Evolutionary conservation across 495 filamentous ascomycete species (phyloP), one percentile per base, ranked within the genome.

Genomic region (Chaetomium cochliodes): DNA sequence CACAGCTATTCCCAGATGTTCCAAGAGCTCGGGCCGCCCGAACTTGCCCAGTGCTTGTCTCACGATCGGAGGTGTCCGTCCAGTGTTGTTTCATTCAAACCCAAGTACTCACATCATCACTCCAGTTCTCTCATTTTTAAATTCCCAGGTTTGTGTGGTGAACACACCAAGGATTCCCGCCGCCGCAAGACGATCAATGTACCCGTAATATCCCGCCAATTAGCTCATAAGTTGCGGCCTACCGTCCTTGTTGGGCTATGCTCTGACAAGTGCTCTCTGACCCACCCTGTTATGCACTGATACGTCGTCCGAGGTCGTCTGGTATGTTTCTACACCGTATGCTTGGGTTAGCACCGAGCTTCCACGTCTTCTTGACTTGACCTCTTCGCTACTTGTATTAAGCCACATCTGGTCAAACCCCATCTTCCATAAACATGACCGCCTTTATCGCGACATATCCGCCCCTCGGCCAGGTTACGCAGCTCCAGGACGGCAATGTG

Each of bases 391-490:
- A 25, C 23, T 7, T 22, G 5, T 20, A 30, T 56, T 20, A 23
- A 22, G 5, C 25, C 13, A 44, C 0, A 8, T 7, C 37, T 3
- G 11, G 1, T n/a, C 13, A 1, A 16, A 28, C 1, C 37, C 20
- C 8, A 18, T 23, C 1, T 16, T 13, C 5, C 13, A 8, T 1
- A 20, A 53, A 13, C 1, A 76, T 77, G 73, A 69, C 61, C 20
- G 67, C 70, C 20, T 71, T 70, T 26, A 62, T 83, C 57, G 75
- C 74, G 39, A 79, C 76, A 28, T 82, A 86, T 67, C 92, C 92
- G 5, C 85, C 90, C 3, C 72, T 93, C 60, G 89, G 86, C 6
- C 88, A 91, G 72, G 79, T 88, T 11, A 89, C 89, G 3, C 80
- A 84, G 64, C 66, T 89, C 22, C 76, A 75, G n/a, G 70, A 78